Evolutionary conservation across 805 yeast species (phyloP), one percentile per base, ranked within the genome.

Genomic region (Candida anglica): DNA sequence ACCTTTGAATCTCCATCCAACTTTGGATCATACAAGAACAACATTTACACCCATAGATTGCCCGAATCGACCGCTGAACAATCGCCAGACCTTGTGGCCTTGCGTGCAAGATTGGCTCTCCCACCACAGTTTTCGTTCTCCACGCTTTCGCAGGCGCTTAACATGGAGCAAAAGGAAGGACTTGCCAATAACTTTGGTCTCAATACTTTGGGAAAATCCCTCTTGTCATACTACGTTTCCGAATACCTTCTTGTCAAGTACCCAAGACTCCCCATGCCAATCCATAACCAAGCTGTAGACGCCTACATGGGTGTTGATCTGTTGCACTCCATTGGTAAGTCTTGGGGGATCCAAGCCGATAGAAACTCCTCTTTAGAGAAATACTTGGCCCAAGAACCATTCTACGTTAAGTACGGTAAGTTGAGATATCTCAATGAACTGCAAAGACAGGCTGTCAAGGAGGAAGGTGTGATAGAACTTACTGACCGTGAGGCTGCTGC

Each of bases 331-430:
- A 65, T 88, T 17, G 96, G 88, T 22, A 72, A 70, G 48, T 52
- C 64, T 14, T 93, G 97, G 97, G 98, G 98, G 63, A 79, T 93
- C 31, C 89, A 87, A 59, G 69, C 73, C 13, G 97, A 89, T 53
- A 59, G 63, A 6, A 63, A 78, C 5, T 63, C 86, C 15, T 69
- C 79, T 29, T 58, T 87, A 39, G 79, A 80, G 31, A 77, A 86
- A 48, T 77, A 72, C 47, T 63, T 87, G 44, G 69, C 81, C 20
- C 75, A 81, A 35, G 94, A 83, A 54, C 77, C 84, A 13, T 77
- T 75, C 41, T 71, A 75, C 39, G 70, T 80, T 52, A 73, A 76
- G 37, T 74, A 77, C 48, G 96, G 96, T 28, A 82, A 73, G 58
- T 68, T 81, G 42, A 71, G 86, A 56, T 83, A 60, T 40, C 49